Base-by-base conservation (phyloP, 768 basidiomycete species). In the Hirschioporus abietinus region DNA sequence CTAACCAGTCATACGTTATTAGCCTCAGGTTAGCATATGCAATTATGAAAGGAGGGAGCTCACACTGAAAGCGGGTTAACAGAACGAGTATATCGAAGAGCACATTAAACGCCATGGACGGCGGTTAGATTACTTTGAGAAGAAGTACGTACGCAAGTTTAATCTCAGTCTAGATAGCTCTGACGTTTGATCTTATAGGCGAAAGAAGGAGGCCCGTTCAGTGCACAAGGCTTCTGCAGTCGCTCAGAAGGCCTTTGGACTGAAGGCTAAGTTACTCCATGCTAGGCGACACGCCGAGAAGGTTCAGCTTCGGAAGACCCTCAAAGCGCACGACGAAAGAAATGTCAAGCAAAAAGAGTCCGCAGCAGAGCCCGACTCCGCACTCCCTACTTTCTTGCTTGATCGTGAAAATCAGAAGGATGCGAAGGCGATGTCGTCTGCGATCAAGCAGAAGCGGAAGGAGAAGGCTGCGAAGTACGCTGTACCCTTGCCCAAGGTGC, bases 21-120 rank as follows among this genome's bases (percentile, higher is more conserved):
- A 52, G 42, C 42, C 42, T 12, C 42, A 52, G 42, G 42, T 52
- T 20, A 52, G 42, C 20, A 52, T 10, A 61, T 3, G 23, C 12
- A 24, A 61, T 3, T 24, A 5, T 15, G 3, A 25, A 18, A 61
- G 60, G 18, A 61, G 20, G 60, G 9, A 25, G 20, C 24, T 23
- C 30, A 12, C 23, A 61, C 23, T 61, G 10, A 61, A 25, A 18
- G 23, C 5, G n/a, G 17, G 4, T 75, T 65, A 73, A 66, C 70
- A 99, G 93, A 99, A 99, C 84, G 96, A 98, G 77, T 98, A 99
- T 78, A 99, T 99, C 78, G 96, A 99, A 78, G 96, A 99, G 82
- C 92, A 93, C 75, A 96, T 98, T 78, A 95, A 94, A 80, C 90
- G 95, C 64, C 93, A 98, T 86, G 96, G 96, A 75, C 87, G 95